These are phyloP conservation scores for Smittium mucronatum DNA, from an alignment of 371 early-diverging fungal genomes.

Conservation along the genomic window DNA sequence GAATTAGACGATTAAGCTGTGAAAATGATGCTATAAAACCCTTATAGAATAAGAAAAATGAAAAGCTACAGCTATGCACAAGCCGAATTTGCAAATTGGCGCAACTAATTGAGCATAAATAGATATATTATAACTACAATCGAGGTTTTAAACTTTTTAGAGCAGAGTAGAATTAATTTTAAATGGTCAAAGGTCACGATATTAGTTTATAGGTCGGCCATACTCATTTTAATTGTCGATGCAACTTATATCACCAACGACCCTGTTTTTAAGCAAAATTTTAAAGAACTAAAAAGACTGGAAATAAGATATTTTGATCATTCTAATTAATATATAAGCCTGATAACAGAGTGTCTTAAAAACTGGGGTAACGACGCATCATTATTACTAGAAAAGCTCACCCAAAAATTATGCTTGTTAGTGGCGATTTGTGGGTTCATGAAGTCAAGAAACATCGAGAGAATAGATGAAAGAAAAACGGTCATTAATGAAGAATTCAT, in stretches of 20 bases:
- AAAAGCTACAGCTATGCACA: neutral
- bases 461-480: neutral
- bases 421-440: neutral
- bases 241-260: neutral
- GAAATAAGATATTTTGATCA: neutral
- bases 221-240: neutral
- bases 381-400: neutral
- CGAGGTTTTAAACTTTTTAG: neutral
- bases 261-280: neutral
- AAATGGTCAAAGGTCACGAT: neutral
- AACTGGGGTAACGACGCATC: neutral
- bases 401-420: neutral
- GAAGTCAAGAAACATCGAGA: neutral
- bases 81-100: neutral
- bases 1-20: neutral
- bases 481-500: neutral
- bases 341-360: neutral
- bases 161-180: neutral
- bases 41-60: neutral
- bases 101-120: neutral
- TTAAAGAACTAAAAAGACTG: neutral
- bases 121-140: neutral
- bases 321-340: neutral
- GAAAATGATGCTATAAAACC: neutral
- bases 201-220: neutral